Conservation (phyloP, 495 filamentous ascomycete genomes). For the Tuber umbilicatum region DNA sequence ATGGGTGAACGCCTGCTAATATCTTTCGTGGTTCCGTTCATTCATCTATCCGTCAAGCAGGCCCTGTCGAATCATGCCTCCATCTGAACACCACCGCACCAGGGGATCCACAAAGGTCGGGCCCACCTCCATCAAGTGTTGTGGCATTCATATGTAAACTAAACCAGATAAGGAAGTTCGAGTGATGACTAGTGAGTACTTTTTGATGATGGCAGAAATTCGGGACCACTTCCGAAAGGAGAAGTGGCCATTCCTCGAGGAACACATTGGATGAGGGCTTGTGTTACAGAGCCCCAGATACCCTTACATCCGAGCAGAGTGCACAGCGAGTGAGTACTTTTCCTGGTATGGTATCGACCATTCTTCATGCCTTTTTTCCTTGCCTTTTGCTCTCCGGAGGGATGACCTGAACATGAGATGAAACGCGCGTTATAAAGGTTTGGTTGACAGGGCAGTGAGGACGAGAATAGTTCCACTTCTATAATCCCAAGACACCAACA, state of each 20-base stretch:
- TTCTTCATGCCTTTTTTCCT: background rate
- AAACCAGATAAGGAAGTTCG: no score
- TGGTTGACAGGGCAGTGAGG: background rate
- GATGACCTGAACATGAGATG: background rate
- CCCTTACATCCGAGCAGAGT: no score
- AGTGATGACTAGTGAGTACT: no score
- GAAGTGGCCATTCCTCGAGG: no score
- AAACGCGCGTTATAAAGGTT: background rate
- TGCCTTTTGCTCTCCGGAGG: background rate
- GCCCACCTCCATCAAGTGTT: no score
- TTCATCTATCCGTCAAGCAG: background rate
- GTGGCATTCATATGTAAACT: no score
- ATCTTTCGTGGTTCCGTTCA: background rate
- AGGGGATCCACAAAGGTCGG: no score
- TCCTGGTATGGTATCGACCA: background rate
- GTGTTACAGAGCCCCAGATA: no score
- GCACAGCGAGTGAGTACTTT: background rate
- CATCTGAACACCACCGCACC: background rate
- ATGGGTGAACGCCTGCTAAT: background rate
- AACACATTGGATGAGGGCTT: no score
- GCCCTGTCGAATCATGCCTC: background rate
- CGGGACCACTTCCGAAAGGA: no score
- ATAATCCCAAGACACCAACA: background rate
- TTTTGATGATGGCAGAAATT: no score
- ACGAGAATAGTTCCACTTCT: background rate